Percentiles rank a stretch among this genome's conserved stretches.
phyloP scores from a whole-genome alignment of 805 yeast species.

The Teunomyces barrocoloradensis region DNA sequence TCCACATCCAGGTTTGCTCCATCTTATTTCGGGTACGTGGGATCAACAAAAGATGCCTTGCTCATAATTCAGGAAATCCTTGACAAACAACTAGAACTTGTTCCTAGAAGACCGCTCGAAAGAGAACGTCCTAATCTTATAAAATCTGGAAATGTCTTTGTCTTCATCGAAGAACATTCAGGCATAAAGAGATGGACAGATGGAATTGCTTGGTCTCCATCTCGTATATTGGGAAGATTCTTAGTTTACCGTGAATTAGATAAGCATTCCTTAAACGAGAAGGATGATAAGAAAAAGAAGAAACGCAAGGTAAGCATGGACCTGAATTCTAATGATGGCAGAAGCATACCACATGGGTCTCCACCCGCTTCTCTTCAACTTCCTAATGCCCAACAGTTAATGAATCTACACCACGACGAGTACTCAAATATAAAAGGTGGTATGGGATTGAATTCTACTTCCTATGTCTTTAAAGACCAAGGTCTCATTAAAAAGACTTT shows the following conservation, averaged over 20 bases:
- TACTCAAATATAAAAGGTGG: constrained; percentile 17
- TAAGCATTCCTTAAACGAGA: constrained; percentile 38
- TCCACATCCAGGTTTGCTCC: constrained; percentile 36
- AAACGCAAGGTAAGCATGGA: constrained; percentile 20
- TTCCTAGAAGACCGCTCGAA: constrained; percentile 80
- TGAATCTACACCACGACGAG: constrained; percentile 6
- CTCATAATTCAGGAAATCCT: constrained; percentile 77
- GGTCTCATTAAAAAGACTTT: constrained; percentile 85
- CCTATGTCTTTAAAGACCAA: constrained; percentile 62
- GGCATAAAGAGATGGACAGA: constrained; percentile 96
- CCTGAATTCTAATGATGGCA: constrained; percentile 7
- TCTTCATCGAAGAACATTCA: constrained; percentile 76
- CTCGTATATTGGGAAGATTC: constrained; percentile 82
- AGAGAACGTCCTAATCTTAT: constrained; percentile 66
- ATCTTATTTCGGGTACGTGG: constrained; percentile 72
- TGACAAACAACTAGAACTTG: constrained; percentile 55
- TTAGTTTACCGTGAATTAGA: constrained; percentile 72
- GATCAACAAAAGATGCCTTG: constrained; percentile 80
- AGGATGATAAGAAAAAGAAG: constrained; percentile 43
- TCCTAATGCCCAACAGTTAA: constrained; percentile 4
- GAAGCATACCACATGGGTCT: background rate
- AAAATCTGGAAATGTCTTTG: constrained; percentile 75
- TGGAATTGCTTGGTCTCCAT: constrained; percentile 93
- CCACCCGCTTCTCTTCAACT: constrained; percentile 8
- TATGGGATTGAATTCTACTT: constrained; percentile 47